Evolutionary conservation across 2,329 filamentous ascomycete genomes (phyloP), one percentile per base, ranked within the genome.

Genomic region (Aureobasidium sp.): DNA sequence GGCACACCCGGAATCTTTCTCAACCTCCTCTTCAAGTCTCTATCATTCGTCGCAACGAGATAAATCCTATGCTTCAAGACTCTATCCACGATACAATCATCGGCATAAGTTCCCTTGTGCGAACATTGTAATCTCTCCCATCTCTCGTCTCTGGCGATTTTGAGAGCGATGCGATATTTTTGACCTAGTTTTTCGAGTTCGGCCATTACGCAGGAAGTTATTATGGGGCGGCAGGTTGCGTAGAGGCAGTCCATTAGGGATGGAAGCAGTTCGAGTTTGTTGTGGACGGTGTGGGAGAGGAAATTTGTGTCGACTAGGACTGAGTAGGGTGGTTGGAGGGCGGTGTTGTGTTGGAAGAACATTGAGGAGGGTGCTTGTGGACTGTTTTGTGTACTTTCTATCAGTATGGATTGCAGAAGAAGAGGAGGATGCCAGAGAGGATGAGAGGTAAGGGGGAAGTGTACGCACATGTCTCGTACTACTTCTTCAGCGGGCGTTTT

Each of bases 211-310:
- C 92, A 95, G 70, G 89, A 88, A 2, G 94, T 97, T 71, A 98
- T 94, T 70, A 96, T 91, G 23, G 94, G 94, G 27, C 90, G 93
- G 77, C 93, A 96, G 74, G 97, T 97, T 23, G 95, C 95, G 77
- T 95, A 97, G 6, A 99, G 86, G 63, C 93, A 92, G 78, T 98
- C 94, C 93, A 98, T 97, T 84, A 98, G 93, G 4, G 91, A 90
- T 67, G 95, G 91, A 25, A 97, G 86, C 16, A 98, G 83, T 40
- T 95, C 93, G 25, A 98, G 88, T 82, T 99, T 98, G 71, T 92
- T 90, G 79, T 95, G 93, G 2, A 98, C 93, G 0, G 94, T 96
- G 79, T 97, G 94, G 45, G 90, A 93, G 69, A 97, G 87, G 76
- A 97, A 97, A 77, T 97, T 97, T 78, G 94, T 95, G 78, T 97